Conservation (phyloP, 331 rosid genomes). For the Acacia pycnantha region DNA sequence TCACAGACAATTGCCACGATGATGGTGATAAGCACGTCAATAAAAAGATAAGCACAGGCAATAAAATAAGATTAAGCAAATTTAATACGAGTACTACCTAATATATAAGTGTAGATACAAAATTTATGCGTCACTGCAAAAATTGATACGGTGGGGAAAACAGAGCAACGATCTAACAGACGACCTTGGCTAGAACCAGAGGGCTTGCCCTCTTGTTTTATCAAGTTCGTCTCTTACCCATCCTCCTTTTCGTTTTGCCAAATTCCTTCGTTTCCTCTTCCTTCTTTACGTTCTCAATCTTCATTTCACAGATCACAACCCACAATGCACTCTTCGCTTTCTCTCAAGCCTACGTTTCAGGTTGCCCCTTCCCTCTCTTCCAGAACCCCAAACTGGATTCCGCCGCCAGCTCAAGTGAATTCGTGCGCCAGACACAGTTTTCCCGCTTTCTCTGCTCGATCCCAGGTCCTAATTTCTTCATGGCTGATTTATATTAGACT, state of each 20-base stretch:
- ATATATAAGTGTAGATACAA: too few relatives aligned
- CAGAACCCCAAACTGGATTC: slow-evolving; percentile 31
- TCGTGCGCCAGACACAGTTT: slow-evolving; percentile 24
- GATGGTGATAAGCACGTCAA: too few relatives aligned
- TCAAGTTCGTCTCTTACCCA: background rate
- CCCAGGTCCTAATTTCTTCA: slow-evolving; percentile 37
- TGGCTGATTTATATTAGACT: background rate
- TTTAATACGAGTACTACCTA: too few relatives aligned
- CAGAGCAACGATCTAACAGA: too few relatives aligned
- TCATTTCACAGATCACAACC: background rate
- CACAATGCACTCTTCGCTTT: slow-evolving; percentile 61
- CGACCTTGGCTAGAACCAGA: too few relatives aligned
- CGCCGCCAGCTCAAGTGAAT: slow-evolving; percentile 31
- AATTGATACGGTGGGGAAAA: too few relatives aligned
- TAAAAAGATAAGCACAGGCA: too few relatives aligned
- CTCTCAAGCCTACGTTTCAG: slow-evolving; percentile 36
- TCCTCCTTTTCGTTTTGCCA: too few relatives aligned
- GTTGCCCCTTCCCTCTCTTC: slow-evolving; percentile 44
- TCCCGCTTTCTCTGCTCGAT: slow-evolving; percentile 48
- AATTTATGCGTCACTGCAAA: too few relatives aligned
- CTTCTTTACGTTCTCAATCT: background rate
- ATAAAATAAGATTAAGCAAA: too few relatives aligned
- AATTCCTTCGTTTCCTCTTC: too few relatives aligned
- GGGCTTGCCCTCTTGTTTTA: background rate
- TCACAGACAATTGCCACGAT: too few relatives aligned